phyloP scores from a whole-genome alignment of 768 basidiomycete species.

The Boletus barrowsii region DNA sequence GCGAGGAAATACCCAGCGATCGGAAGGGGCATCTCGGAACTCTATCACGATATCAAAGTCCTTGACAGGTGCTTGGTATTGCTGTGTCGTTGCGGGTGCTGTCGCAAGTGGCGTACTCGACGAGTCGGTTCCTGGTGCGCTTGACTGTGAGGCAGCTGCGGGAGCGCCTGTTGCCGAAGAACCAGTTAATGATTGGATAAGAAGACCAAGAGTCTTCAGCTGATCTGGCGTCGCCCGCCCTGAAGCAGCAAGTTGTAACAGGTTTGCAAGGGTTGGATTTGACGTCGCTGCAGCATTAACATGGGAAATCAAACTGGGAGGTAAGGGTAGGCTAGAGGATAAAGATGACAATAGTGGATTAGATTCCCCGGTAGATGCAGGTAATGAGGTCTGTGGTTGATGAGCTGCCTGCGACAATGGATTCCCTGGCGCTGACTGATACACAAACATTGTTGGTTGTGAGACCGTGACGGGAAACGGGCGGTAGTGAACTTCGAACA shows the following conservation, averaged over 20 bases:
- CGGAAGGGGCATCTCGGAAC: slow-evolving; percentile 58
- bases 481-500: slow-evolving; percentile 75
- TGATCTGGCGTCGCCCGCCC: slow-evolving; percentile 62
- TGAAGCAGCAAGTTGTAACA: slow-evolving; percentile 62
- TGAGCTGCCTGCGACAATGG: slow-evolving; percentile 30
- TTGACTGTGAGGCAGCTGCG: slow-evolving; percentile 8
- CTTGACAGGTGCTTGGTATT: slow-evolving; percentile 37
- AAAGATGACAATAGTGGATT: slow-evolving; percentile 46
- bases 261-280: slow-evolving; percentile 64
- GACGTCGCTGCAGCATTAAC: slow-evolving; percentile 64
- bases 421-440: slow-evolving; percentile 26
- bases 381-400: slow-evolving; percentile 19
- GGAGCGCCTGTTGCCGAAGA: slow-evolving; percentile 5
- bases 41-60: slow-evolving; percentile 75
- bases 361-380: slow-evolving; percentile 29
- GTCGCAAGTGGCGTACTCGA: slow-evolving; percentile 15
- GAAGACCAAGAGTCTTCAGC: slow-evolving; percentile 62
- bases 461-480: slow-evolving; percentile 27
- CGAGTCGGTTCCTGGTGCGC: slow-evolving; percentile 1
- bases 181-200: slow-evolving; percentile 66
- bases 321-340: slow-evolving; percentile 45
- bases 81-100: slow-evolving; percentile 12
- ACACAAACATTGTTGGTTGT: slow-evolving; percentile 22
- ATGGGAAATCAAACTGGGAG: slow-evolving; percentile 56
- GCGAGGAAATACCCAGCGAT: slow-evolving; percentile 69